Base-by-base conservation (phyloP, 1,284 basidiomycete genomes). In the Austropuccinia psidii region DNA sequence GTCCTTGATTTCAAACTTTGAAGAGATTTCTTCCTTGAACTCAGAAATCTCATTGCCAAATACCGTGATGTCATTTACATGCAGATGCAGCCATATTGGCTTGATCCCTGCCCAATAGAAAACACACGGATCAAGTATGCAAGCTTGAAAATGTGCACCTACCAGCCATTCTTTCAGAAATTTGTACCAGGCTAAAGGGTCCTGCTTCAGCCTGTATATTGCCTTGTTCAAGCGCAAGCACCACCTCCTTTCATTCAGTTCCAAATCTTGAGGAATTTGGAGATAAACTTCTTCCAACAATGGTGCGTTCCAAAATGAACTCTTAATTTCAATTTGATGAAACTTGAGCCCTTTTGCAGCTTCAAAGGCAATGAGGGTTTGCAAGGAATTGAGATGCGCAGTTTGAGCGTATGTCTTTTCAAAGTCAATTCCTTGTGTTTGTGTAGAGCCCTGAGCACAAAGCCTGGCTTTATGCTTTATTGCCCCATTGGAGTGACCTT, bases 121-220 rank as follows among this genome's bases (percentile, higher is more conserved):
- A 24, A 66, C 37, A 21, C 27, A 49, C 13, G 64, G 64, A 24
- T 66, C 64, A n/a, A 15, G 33, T 11, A 35, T 24, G 1, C 37
- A 5, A 9, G 19, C 29, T 2, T 3, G 7, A 27, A 64, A 64
- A 4, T 27, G 37, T 19, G 45, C 29, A 1, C 4, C 17, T n/a
- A 62, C 9, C 27, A 62, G 17, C 58, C 58, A 65, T 19, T 4
- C 9, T 4, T 43, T 21, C 7, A 65, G 13, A 17, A 27, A 15
- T 35, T 52, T 35, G n/a, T 66, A 52, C 17, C 64, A 66, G 1
- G 31, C 31, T 1, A 33, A 31, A 9, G 64, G 47, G 1, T 41
- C 43, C 29, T 66, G 64, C n/a, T 66, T 66, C 5, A 66, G 19
- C 9, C 64, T 47, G 29, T 66, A 66, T 6, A 66, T 39, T n/a